A percentile compares a stretch with the other conserved stretches of the same genome.
phyloP scores from a whole-genome alignment of 2,329 filamentous ascomycete species.

The Colletotrichum musae region DNA sequence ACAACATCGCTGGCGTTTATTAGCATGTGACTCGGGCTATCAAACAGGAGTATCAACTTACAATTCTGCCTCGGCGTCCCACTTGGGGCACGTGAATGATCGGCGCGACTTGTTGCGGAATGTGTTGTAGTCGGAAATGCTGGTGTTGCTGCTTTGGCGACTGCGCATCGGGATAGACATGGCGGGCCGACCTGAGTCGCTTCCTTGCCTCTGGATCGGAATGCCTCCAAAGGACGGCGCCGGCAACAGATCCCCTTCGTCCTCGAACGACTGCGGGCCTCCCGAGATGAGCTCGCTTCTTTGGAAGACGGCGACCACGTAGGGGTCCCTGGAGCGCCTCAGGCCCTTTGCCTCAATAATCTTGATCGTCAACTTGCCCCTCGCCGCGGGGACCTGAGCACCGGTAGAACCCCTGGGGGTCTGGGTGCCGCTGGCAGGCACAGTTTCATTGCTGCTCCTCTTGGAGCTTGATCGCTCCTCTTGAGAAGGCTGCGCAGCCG shows the following conservation, averaged over 20 bases:
- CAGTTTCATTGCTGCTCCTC: constrained; percentile 59
- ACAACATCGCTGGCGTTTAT: constrained; percentile 83
- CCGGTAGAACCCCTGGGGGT: constrained; percentile 65
- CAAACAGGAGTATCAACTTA: constrained; percentile 65
- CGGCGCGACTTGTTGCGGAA: constrained; percentile 72
- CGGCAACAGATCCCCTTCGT: constrained; percentile 69
- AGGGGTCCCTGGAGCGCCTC: constrained; percentile 87
- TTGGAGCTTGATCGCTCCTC: constrained; percentile 55
- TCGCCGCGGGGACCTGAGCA: constrained; percentile 78
- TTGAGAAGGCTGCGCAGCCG: constrained; percentile 69
- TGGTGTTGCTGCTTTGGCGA: constrained; percentile 96
- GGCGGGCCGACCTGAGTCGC: constrained; percentile 83
- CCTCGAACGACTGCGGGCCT: constrained; percentile 77
- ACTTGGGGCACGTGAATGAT: constrained; percentile 86
- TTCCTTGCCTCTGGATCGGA: constrained; percentile 78
- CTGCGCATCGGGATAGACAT: constrained; percentile 98
- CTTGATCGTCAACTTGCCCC: constrained; percentile 91
- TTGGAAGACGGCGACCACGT: constrained; percentile 97
- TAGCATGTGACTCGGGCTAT: constrained; percentile 7
- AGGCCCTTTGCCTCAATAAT: constrained; percentile 89
- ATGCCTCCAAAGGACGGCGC: constrained; percentile 68
- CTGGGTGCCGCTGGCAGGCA: constrained; percentile 65
- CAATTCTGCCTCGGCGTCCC: constrained; percentile 97
- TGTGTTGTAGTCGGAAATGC: constrained; percentile 76
- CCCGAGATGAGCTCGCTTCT: constrained; percentile 96